Base-by-base conservation (phyloP, 768 basidiomycete genomes). In the Rhizopogon vesiculosus region DNA sequence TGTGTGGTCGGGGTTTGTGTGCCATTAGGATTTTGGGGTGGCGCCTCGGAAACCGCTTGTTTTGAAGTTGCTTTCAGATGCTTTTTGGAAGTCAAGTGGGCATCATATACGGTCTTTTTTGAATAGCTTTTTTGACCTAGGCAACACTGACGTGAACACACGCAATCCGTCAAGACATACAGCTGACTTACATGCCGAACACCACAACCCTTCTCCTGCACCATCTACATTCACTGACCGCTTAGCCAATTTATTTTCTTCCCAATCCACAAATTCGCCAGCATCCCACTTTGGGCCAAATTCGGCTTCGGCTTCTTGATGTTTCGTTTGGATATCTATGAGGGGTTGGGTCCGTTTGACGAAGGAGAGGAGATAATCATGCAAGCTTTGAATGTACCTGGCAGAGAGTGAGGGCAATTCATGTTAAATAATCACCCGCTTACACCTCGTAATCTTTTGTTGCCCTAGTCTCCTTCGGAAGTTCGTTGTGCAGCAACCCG, bases 91-190 rank as follows among this genome's bases (percentile, higher is more conserved):
- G 86, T 93, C 51, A 98, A 71, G 68, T 98, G 97, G 2, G 94
- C 94, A 59, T 97, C 91, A 68, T 94, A 99, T 8, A 99, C 97
- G 0, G 97, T 98, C 70, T 98, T 92, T 70, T 98, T 99, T 12
- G 95, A 83, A 71, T 98, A 98, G 55, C 82, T 76, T 68, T 95
- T 97, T 72, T 98, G 93, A 69, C 95, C 95, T 98, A 64, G 33
- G 25, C 35, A 31, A 39, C 33, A 43, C 48, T 18, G 43, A 40
- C 40, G 50, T 48, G 40, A 56, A 55, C 39, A 39, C 8, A 44
- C 51, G 56, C 35, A 54, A 57, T 48, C 22, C 33, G 42, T 9
- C 16, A 42, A 54, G 18, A 50, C 44, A 46, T 46, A 45, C 13
- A 44, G 61, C 54, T 19, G 50, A 78, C 92, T 74, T 74, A 94